Conservation (phyloP, 257 asterid species). For the Solanum chiquidenum region DNA sequence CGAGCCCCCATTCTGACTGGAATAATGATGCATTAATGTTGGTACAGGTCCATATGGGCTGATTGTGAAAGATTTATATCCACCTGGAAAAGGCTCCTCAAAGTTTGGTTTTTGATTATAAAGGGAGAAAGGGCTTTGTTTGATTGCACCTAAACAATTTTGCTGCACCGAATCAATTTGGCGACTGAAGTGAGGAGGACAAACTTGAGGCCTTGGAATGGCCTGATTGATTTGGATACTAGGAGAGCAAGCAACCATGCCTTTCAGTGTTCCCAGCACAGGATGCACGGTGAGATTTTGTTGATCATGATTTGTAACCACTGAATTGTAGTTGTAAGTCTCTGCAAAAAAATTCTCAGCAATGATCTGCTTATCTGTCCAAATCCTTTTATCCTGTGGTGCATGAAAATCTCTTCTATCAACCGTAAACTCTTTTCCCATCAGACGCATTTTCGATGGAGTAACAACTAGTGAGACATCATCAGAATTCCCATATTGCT, state of each 20-base stretch:
- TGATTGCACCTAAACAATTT: constrained; percentile 17
- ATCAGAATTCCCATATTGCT: constrained; percentile 9
- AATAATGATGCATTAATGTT: constrained; percentile 11
- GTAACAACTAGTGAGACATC: constrained; percentile 11
- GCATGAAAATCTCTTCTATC: constrained; percentile 28
- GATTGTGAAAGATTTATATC: constrained; percentile 7
- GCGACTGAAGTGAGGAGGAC: constrained; percentile 14
- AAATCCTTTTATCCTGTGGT: constrained; percentile 19
- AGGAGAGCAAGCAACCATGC: constrained; percentile 19
- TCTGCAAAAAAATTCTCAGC: constrained; percentile 16
- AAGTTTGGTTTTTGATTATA: constrained; percentile 4
- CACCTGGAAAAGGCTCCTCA: constrained; percentile 22
- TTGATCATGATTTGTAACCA: constrained; percentile 11
- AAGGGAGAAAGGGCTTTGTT: constrained; percentile 8
- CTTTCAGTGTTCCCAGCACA: constrained; percentile 25
- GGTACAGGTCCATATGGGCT: constrained; percentile 16
- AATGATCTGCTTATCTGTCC: constrained; percentile 38
- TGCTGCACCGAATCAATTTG: constrained; percentile 14
- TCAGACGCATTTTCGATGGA: constrained; percentile 58
- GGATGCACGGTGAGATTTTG: constrained; percentile 16
- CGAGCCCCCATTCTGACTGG: constrained; percentile 10
- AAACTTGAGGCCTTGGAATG: constrained; percentile 3
- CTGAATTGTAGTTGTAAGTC: background rate
- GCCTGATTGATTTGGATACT: constrained; percentile 18
- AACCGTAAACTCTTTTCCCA: constrained; percentile 62